Base-by-base conservation (phyloP, 495 filamentous ascomycete species). In the Daldinia caldariorum region DNA sequence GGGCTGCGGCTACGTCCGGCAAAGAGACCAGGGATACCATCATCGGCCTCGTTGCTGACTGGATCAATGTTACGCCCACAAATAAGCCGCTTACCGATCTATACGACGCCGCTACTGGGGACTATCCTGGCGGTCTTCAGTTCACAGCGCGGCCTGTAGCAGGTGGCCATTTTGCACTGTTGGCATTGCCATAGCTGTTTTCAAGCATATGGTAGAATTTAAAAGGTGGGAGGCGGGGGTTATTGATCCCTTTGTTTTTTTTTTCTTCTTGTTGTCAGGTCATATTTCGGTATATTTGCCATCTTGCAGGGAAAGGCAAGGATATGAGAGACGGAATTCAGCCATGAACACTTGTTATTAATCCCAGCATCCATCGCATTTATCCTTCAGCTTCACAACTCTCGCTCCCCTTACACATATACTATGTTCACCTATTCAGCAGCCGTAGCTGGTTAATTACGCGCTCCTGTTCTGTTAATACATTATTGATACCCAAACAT, bases 81-180 rank as follows among this genome's bases (percentile, higher is more conserved):
- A 85, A 92, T 73, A 83, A 83, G 10, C 86, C 93, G 0, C 85
- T 96, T 53, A 92, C 92, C 0, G 94, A 97, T 76, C 81, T 95
- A 13, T 94, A 94, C 77, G 87, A 94, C 50, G 89, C 89, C 1
- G 83, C 85, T 54, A 82, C 82, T 16, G 90, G 89, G 6, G 84
- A 78, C 29, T 86, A 78, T 32, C 91, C 87, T 65, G 81, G 81
- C 4, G 88, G 88, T 1, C 83, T 89, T 22, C 79, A 81, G 34
- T 97, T 97, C 81, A 87, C 86, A 63, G 92, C 92, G 3, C 79
- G 94, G 13, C 94, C 94, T 5, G 94, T 97, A 0, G 84, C 89
- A 38, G 94, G 94, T 2, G 94, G 90, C 0, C 88, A 90, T 75
- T 97, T 96, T 83, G 88, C 93, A 9, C 83, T 94, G 54, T 75